A percentile compares a stretch with the other conserved stretches of the same genome.
phyloP scores from a whole-genome alignment of 352 stramenopile genomes.

The Pythium periplocum region DNA sequence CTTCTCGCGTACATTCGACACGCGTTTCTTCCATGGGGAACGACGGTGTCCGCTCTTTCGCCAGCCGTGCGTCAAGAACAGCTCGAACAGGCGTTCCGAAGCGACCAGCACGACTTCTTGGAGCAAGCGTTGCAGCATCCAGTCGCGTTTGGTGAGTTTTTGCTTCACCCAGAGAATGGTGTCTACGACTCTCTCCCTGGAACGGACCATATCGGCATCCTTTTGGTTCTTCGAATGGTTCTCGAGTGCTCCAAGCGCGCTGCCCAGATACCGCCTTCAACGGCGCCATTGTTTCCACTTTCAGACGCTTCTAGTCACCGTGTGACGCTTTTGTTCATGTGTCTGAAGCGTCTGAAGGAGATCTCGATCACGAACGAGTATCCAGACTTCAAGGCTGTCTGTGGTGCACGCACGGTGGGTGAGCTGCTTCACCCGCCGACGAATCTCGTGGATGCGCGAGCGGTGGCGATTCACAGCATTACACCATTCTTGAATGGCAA shows the following conservation, averaged over 20 bases:
- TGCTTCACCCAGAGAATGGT: constrained; percentile 27
- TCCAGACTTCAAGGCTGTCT: constrained; percentile 57
- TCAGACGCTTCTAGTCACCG: constrained; percentile 46
- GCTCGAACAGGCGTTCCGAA: constrained; percentile 58
- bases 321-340: constrained; percentile 71
- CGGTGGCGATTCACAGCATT: constrained; percentile 37
- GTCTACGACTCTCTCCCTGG: constrained; percentile 58
- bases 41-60: not conserved
- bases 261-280: constrained; percentile 1
- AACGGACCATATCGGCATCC: constrained; percentile 62
- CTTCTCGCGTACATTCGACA: constrained; percentile 59
- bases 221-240: constrained; percentile 65
- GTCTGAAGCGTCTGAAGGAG: constrained; percentile 70
- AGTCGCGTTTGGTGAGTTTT: constrained; percentile 43
- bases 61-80: constrained; percentile 42
- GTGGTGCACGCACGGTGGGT: constrained; percentile 22
- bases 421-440: constrained; percentile 27
- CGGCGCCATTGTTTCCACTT: constrained; percentile 29
- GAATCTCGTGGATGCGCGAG: constrained; percentile 1
- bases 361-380: constrained; percentile 14
- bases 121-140: constrained; percentile 60
- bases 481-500: constrained; percentile 46
- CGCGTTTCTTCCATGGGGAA: constrained; percentile 22
- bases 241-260: constrained; percentile 70
- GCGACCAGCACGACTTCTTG: constrained; percentile 42